Base-by-base conservation (phyloP, 2,329 filamentous ascomycete species). In the Paramyrothecium roridum region DNA sequence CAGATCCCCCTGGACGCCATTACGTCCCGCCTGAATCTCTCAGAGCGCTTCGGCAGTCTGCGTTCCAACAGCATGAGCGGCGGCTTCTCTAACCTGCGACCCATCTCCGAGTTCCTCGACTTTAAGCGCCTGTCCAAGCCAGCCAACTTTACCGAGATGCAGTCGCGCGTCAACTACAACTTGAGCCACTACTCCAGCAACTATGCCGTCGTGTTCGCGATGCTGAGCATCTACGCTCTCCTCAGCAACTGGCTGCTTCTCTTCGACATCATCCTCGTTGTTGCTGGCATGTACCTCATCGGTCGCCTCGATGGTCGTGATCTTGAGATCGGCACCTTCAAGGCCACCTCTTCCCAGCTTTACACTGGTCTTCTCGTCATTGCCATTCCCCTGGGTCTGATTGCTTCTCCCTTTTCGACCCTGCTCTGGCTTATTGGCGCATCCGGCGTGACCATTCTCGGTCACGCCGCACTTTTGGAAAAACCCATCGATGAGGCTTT, bases 401-500 rank as follows among this genome's bases (percentile, higher is more conserved):
- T 88, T 78, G 88, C 93, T 56, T 93, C 90, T 61, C 91, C 91
- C 58, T 87, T 98, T 73, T 75, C 83, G 67, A 96, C 92, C 52
- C 83, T 93, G 65, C 86, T 98, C 66, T 98, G 95, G 95, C 84
- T 99, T 71, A 91, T 98, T 70, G 95, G 95, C 72, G 95, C 95
- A 66, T 93, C 90, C 65, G 93, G 91, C 73, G 91, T 97, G 72
- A 90, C 88, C 72, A 96, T 98, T 64, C 80, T 98, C 63, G 95
- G 95, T 76, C 95, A 99, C 79, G 95, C 95, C 65, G 84, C 92
- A 61, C 86, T 98, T 72, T 87, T 98, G 89, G 93, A 98, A 74
- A 97, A 96, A 85, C 93, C 93, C 57, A 96, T 98, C 81, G 95
- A 98, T 87, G 93, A 96, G 93, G 93, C 93, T 97, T 99, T 99